Evolutionary conservation across 805 yeast genomes (phyloP).

Genomic region (Metschnikowia dekortorum): DNA sequence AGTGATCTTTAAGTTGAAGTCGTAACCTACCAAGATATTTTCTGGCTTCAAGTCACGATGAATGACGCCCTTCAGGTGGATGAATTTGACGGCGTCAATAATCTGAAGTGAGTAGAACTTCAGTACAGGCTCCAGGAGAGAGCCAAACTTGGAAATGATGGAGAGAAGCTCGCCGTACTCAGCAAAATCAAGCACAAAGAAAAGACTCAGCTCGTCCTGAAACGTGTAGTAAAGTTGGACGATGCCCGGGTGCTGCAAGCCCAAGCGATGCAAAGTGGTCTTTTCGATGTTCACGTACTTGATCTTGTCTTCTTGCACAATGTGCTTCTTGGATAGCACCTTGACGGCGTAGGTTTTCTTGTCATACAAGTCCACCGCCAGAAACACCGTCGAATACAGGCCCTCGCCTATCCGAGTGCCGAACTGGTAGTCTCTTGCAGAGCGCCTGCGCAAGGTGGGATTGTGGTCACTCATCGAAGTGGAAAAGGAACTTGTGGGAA

Average conservation of each 20-base stretch:
- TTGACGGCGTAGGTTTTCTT: slow-evolving; percentile 83
- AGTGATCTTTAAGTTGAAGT: slow-evolving; percentile 85
- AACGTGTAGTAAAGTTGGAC: slow-evolving; percentile 90
- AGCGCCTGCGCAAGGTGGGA: slow-evolving; percentile 20
- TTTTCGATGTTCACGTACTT: slow-evolving; percentile 96
- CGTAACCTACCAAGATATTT: slow-evolving; percentile 77
- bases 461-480: background rate
- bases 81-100: slow-evolving; percentile 85
- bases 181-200: slow-evolving; percentile 91
- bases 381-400: slow-evolving; percentile 88
- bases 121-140: slow-evolving; percentile 68
- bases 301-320: slow-evolving; percentile 88
- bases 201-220: slow-evolving; percentile 83
- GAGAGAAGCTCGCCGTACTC: slow-evolving; percentile 91
- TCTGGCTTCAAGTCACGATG: slow-evolving; percentile 96
- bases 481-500: background rate
- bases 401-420: slow-evolving; percentile 92
- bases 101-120: slow-evolving; percentile 81
- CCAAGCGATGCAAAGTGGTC: slow-evolving; percentile 78
- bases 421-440: slow-evolving; percentile 83
- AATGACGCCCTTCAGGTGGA: slow-evolving; percentile 84
- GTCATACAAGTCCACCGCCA: slow-evolving; percentile 74
- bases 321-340: slow-evolving; percentile 85
- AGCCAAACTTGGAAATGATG: slow-evolving; percentile 71
- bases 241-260: slow-evolving; percentile 87